These are phyloP conservation scores for Astrothelium subdiscretum DNA, from an alignment of 495 filamentous ascomycete species.

Conservation along the genomic window DNA sequence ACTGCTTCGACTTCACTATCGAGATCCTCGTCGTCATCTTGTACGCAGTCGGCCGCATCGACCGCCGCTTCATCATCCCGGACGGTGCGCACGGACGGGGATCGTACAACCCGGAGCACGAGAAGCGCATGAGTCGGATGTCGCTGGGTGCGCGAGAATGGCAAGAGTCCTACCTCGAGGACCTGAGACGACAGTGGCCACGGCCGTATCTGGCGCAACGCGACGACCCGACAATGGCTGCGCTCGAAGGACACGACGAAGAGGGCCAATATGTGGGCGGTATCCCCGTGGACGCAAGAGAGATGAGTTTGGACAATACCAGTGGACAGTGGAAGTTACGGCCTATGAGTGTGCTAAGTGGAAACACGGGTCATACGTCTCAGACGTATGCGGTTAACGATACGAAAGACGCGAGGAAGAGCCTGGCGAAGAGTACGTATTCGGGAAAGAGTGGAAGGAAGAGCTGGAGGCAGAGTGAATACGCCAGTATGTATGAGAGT, in stretches of 20 bases:
- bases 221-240: not conserved
- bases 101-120: not conserved
- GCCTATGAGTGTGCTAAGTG: not conserved
- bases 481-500: not conserved
- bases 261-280: not conserved
- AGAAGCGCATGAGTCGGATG: not conserved
- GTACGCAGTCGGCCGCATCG: slow-evolving; percentile 25
- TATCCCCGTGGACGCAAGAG: not conserved
- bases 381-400: not conserved
- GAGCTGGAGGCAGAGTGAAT: not conserved
- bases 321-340: not conserved
- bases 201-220: not conserved
- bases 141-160: not conserved
- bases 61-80: slow-evolving; percentile 26
- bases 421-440: not conserved
- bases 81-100: slow-evolving; percentile 25
- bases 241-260: not conserved
- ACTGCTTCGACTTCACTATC: slow-evolving; percentile 28
- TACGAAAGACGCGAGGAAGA: not conserved
- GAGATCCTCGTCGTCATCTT: slow-evolving; percentile 25
- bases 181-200: not conserved
- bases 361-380: not conserved
- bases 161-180: not conserved
- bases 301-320: not conserved
- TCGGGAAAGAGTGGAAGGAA: not conserved